Evolutionary conservation across 2,329 filamentous ascomycete genomes (phyloP), one percentile per base, ranked within the genome.

Genomic region (Fusarium tjaetaba): DNA sequence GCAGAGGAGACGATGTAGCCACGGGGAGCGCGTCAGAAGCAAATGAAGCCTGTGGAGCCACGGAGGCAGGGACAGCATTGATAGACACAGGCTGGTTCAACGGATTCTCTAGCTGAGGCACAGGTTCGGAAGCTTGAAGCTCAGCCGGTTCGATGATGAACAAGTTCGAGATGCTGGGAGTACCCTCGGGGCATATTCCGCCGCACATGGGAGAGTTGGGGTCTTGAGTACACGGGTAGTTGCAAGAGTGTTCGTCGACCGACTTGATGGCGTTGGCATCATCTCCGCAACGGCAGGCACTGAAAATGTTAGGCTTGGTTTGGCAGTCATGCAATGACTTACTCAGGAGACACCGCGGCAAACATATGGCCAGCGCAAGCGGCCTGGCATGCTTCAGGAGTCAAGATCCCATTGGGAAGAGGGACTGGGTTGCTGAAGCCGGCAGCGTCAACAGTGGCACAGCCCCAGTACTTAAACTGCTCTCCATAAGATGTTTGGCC

Each of bases 261-360:
- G 74, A 45, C 16, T 70, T 76, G 60, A 83, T 73, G 4, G 76
- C 79, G 4, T 74, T 73, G 28, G 65, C 42, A 65, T 83, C 76
- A 56, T 83, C 77, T 57, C 81, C 81, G 56, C 82, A 83, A 53
- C 78, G 81, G 26, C 82, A 83, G 20, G 77, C 78, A 67, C 82
- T 83, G 41, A 5, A 15, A 11, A 15, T 48, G 68, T 77, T 70
- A 77, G 60, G n/a, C 6, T 34, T 2, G 5, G 7, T 10, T 20
- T 7, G 7, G 6, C 8, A 14, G 30, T 2, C 7, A 3, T 30
- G 5, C 18, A 32, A 11, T 0, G 13, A 68, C 80, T 43, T 56
- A 83, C 82, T 79, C 75, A 16, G 81, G 81, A 51, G 81, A 80
- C 2, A 75, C 66, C 32, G 73, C 68, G 16, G 75, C 76, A 45